Base-by-base conservation (phyloP, 306 rosid genomes). In the Vachellia pachyceras region DNA sequence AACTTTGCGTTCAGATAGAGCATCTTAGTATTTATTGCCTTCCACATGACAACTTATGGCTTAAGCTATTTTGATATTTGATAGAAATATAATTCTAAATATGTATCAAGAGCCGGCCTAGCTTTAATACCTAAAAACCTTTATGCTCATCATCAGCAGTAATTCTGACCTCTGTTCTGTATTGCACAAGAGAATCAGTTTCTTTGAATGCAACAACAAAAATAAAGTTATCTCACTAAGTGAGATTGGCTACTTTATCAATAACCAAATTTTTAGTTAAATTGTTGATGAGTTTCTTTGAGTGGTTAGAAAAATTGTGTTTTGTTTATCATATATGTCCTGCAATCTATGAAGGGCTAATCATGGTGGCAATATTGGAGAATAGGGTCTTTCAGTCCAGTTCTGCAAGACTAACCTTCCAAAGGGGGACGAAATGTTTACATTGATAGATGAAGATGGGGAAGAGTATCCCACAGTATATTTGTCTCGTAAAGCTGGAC, bases 391-490 rank as follows among this genome's bases (percentile, higher is more conserved):
- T 85, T 89, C 91, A 37, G 76, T 69, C 39, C 80, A 80, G 5
- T 94, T 94, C 86, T 90, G 94, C 85, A 84, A 42, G 86, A 55
- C 0, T 69, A 55, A 83, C 79, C 97, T 94, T 76, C 55, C 95
- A 20, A 87, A 75, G 68, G 44, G 37, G 3, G 91, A 90, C 12
- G 89, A 73, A 50, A 81, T 54, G 29, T 75, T 94, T 76, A 83
- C 91, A 49, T 84, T 94, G 85, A 79, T 90, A 55, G 98, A 94
- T 66, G 98, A 88, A 81, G 90, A 84, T 25, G 94, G 86, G 10
- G 72, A 86, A 37, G 92, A 90, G 79, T 87, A 79, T 73, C 72
- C 85, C 36, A 81, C 90, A 23, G 54, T 90, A 71, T 94, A 88
- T 83, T 87, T 90, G 86, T 80, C 39, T 68, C 88, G 12, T 5